phyloP scores from a whole-genome alignment of 352 stramenopile species.

The Globisporangium apiculatum region DNA sequence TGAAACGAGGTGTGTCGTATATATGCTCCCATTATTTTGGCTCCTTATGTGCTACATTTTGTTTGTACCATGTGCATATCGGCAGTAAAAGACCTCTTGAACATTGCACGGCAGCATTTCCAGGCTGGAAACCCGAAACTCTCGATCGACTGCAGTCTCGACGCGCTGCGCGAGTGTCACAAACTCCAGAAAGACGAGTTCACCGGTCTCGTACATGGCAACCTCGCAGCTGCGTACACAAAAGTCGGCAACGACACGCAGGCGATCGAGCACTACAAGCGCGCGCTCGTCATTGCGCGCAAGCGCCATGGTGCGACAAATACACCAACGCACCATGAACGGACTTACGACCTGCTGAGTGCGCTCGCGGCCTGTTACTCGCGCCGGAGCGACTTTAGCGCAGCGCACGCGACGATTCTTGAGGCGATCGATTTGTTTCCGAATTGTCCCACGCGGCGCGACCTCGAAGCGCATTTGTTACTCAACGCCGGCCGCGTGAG shows the following conservation, averaged over 20 bases:
- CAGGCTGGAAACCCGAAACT: constrained; percentile 45
- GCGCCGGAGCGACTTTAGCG: constrained; percentile 42
- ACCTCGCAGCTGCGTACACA: constrained; percentile 49
- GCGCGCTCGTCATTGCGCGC: constrained; percentile 33
- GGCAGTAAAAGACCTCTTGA: constrained; percentile 46
- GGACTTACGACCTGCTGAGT: constrained; percentile 53
- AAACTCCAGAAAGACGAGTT: constrained; percentile 51
- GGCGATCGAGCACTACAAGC: constrained; percentile 56
- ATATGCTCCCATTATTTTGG: background rate
- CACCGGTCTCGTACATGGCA: constrained; percentile 59
- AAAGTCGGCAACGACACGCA: constrained; percentile 47
- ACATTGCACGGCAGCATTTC: constrained; percentile 51
- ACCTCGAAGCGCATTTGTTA: constrained; percentile 39
- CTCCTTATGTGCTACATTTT: background rate
- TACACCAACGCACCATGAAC: constrained; percentile 30
- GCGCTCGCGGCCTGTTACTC: constrained; percentile 46
- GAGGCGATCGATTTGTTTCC: constrained; percentile 43
- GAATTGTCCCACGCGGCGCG: constrained; percentile 28
- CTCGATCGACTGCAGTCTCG: constrained; percentile 36
- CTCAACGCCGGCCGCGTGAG: constrained; percentile 54
- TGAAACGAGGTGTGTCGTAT: background rate
- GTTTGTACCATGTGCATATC: background rate
- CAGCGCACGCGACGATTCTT: constrained; percentile 42
- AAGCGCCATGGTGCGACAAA: constrained; percentile 18
- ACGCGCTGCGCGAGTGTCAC: constrained; percentile 41